phyloP scores from a whole-genome alignment of 2,329 filamentous ascomycete genomes.

The Stenocarpella maydis region DNA sequence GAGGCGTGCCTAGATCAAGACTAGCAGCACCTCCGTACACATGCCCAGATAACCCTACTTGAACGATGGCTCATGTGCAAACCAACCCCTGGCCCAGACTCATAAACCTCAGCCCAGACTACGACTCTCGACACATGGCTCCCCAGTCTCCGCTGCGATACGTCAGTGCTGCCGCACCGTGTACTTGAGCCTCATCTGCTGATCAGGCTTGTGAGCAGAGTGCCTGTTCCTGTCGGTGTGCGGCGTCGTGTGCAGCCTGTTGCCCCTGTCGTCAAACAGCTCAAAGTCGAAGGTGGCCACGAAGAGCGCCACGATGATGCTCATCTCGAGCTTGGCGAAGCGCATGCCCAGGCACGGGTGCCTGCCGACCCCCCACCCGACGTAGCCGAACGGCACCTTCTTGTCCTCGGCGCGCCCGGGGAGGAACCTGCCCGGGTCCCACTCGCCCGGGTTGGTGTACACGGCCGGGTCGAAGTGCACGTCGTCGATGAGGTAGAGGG shows the following conservation, averaged over 20 bases:
- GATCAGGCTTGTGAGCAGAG: slow-evolving; percentile 50
- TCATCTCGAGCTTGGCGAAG: slow-evolving; percentile 63
- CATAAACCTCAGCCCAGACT: too few species aligned
- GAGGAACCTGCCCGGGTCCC: slow-evolving; percentile 60
- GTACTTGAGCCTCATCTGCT: slow-evolving; percentile 48
- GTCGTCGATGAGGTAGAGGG: slow-evolving; percentile 56
- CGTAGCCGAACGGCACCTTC: slow-evolving; percentile 41
- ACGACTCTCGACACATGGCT: neutral
- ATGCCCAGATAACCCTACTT: too few species aligned
- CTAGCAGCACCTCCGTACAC: too few species aligned
- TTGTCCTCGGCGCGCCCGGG: slow-evolving; percentile 56
- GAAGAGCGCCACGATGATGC: slow-evolving; percentile 58
- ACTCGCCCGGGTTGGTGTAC: slow-evolving; percentile 57
- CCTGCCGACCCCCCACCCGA: slow-evolving; percentile 48
- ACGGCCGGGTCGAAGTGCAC: slow-evolving; percentile 56
- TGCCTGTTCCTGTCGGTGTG: slow-evolving; percentile 47
- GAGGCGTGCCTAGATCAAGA: neutral
- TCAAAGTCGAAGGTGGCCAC: slow-evolving; percentile 57
- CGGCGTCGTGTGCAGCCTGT: slow-evolving; percentile 43
- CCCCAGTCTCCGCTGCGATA: rapidly evolving
- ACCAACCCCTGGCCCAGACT: neutral
- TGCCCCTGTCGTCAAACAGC: slow-evolving; percentile 51
- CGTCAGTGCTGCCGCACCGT: slow-evolving; percentile 34
- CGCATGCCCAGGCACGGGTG: slow-evolving; percentile 46
- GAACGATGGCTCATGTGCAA: too few species aligned